Conservation (phyloP, 2,329 filamentous ascomycete species). For the Cytospora paraplurivora region DNA sequence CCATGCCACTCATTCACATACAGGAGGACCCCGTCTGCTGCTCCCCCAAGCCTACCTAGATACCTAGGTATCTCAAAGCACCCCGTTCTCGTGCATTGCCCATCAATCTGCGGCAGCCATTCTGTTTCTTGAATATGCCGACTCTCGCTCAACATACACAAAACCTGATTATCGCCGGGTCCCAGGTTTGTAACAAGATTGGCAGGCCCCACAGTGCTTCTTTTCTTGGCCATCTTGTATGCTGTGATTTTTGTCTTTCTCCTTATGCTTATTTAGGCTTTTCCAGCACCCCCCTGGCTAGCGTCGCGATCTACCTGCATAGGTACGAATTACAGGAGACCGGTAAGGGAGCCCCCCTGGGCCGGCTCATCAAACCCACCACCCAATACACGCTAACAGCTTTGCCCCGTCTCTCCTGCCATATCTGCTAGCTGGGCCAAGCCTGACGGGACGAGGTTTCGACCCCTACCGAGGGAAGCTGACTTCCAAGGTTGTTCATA, state of each 20-base stretch:
- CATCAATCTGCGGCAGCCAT: not conserved
- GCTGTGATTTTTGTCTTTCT: not conserved
- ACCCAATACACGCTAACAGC: not conserved
- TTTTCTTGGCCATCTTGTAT: not conserved
- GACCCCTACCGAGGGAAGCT: not conserved
- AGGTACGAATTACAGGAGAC: too few relatives aligned
- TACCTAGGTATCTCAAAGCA: too few relatives aligned
- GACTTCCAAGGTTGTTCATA: not conserved
- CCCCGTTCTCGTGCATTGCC: too few relatives aligned
- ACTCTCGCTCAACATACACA: not conserved
- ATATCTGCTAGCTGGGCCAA: not conserved
- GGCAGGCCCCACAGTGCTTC: not conserved
- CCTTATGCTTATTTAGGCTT: conserved; percentile 2
- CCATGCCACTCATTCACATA: too few relatives aligned
- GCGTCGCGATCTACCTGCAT: not conserved
- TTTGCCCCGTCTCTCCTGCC: not conserved
- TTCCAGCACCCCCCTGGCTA: not conserved
- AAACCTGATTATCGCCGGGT: not conserved
- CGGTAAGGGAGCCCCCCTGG: too few relatives aligned
- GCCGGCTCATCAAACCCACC: not conserved
- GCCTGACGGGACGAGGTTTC: not conserved
- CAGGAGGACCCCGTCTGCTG: too few relatives aligned
- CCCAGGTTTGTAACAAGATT: not conserved
- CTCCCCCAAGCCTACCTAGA: too few relatives aligned
- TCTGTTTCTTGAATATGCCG: not conserved